These are phyloP conservation scores for Daedaleopsis nitida DNA, from an alignment of 768 basidiomycete species.

Conservation along the genomic window DNA sequence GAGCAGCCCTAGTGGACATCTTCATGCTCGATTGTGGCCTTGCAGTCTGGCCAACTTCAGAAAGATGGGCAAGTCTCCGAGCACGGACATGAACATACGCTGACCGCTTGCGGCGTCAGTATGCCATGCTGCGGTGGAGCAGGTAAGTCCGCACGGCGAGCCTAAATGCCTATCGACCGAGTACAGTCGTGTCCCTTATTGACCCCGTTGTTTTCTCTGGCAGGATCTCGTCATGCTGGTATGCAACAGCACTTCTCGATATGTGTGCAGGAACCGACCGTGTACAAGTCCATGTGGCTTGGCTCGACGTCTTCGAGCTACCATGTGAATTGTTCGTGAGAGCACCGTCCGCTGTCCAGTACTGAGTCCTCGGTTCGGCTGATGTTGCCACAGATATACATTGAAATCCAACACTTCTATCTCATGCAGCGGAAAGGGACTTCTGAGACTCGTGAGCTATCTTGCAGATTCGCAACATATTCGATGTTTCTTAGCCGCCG, in stretches of 20 bases:
- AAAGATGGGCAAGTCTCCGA: background rate
- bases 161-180: slow-evolving; percentile 3
- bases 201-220: no score
- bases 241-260: background rate
- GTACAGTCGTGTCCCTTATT: no score
- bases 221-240: background rate
- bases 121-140: background rate
- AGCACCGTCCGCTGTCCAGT: background rate
- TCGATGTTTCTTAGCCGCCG: background rate
- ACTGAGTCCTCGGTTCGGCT: background rate
- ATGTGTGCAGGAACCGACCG: background rate
- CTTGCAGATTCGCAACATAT: background rate
- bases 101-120: slow-evolving; percentile 1
- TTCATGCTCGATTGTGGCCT: no score
- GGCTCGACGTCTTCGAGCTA: background rate
- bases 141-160: background rate
- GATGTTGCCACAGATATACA: background rate
- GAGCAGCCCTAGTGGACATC: no score
- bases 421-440: background rate
- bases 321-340: background rate
- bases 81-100: background rate
- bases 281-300: background rate
- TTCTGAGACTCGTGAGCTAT: background rate
- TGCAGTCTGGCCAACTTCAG: no score
- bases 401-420: background rate